Base-by-base conservation (phyloP, 305 asterid species). In the Andrographis paniculata region DNA sequence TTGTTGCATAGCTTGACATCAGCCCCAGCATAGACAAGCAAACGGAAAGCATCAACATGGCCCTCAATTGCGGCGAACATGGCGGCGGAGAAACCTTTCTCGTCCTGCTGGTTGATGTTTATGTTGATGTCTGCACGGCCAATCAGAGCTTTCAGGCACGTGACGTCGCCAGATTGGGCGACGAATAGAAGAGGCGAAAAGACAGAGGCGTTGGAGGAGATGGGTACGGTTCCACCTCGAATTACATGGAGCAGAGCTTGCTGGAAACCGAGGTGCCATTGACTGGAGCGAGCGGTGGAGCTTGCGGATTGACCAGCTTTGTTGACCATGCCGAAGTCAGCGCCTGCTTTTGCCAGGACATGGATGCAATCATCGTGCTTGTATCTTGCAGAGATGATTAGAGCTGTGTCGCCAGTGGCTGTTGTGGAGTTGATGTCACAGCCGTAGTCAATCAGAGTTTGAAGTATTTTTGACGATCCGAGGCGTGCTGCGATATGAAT, bases 21-120 rank as follows among this genome's bases (percentile, higher is more conserved):
- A n/a, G 94, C 91, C 31, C 94, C 94, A 23, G 85, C 82, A 48
- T 72, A 71, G 16, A 85, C 94, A 22, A 85, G 92, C 63, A 79
- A 44, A 17, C 85, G 76, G 59, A 81, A 85, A 31, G 81, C 85
- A 43, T 82, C 85, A 35, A 82, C 75, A 14, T 85, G 92, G 24
- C 86, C 92, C 65, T 79, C 80, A 61, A 46, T 65, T 56, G 94
- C 92, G 39, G 95, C 77, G 44, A 79, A 44, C 95, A 85, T 79
- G 27, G 75, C 79, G 9, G 95, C 94, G 0, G 95, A 85, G 74
- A 76, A 77, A 33, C 95, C 95, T 49, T 65, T 57, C 1, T 66
- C 78, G 37, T 85, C 94, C 66, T 82, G 94, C 68, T 60, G 42
- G 22, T 85, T 79, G 17, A 85, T 65, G 27, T 79, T 69, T 9